Base-by-base conservation (phyloP, 352 stramenopile genomes). In the Globisporangium carolinianum region DNA sequence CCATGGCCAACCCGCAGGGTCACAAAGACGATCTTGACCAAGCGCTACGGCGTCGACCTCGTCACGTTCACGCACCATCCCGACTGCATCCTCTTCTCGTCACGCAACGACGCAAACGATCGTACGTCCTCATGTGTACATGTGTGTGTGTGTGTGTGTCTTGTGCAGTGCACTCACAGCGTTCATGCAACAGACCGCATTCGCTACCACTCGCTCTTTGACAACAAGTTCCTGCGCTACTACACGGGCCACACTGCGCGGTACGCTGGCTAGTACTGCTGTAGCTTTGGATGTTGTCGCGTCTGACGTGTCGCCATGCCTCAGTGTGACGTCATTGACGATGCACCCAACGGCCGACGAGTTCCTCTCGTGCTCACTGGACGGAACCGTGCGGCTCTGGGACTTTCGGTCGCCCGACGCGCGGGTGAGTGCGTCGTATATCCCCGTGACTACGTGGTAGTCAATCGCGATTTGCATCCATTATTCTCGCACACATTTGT, bases 201-300 rank as follows among this genome's bases (percentile, higher is more conserved):
- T 55, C 81, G 85, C 10, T 95, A 95, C 67, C 85, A 95, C 57
- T 95, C 85, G 54, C 76, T 92, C 57, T 95, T 89, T 41, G 85
- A 95, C 73, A 95, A 95, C 68, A 86, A 91, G 47, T 95, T 93
- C 57, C 73, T 95, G 18, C 83, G 85, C n/a, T 93, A 92, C 63
- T 93, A 89, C 68, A 81, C 73, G 37, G 83, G 85, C 5, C 85
- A 95, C 61, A 88, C 73, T 0, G 74, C 81, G 12, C 85, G 66
- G 83, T 91, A 73, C 14, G 42, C 43, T n/a, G 24, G 24, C 24
- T 32, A 32, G 24, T 3, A 32, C 24, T 32, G 3, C 24, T 32
- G 24, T 32, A 32, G 24, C 24, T 32, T 32, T 32, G 24, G 3
- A 32, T 32, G 24, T 32, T 47, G 11, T 47, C 18, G 1, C 3